phyloP scores from a whole-genome alignment of 805 yeast species.

The Ascoidea tarda region DNA sequence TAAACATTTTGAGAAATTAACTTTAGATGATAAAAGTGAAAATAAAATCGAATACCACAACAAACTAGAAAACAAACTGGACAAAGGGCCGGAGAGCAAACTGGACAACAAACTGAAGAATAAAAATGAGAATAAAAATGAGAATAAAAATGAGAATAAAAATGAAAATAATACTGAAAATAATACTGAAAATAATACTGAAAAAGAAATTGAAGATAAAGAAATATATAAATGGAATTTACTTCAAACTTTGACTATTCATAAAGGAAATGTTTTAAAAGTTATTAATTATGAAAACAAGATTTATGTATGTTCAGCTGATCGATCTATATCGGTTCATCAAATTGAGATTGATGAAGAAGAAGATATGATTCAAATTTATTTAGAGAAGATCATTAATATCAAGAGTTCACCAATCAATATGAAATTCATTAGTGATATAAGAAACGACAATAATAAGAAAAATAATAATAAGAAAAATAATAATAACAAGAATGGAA shows the following conservation, averaged over 20 bases:
- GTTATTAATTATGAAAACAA: conserved; percentile 17
- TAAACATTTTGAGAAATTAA: background rate
- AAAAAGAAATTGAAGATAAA: conserved; percentile 10
- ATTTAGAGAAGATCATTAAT: conserved; percentile 31
- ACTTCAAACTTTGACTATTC: conserved; percentile 44
- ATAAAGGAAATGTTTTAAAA: conserved; percentile 36
- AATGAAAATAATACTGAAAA: too few relatives aligned
- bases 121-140: too few relatives aligned
- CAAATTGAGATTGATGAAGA: conserved; percentile 16
- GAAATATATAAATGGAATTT: conserved; percentile 29
- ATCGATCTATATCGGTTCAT: conserved; percentile 46
- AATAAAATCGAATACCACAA: too few relatives aligned
- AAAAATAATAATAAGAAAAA: too few relatives aligned
- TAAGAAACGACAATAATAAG: too few relatives aligned
- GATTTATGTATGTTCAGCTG: conserved; percentile 43
- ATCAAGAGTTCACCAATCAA: conserved; percentile 37
- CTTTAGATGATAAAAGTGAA: too few relatives aligned
- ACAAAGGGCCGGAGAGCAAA: too few relatives aligned
- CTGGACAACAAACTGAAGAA: too few relatives aligned
- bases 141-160: too few relatives aligned
- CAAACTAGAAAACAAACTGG: too few relatives aligned
- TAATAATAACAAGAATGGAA: too few relatives aligned
- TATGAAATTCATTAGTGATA: conserved; percentile 16
- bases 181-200: background rate
- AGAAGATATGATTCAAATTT: conserved; percentile 11